Evolutionary conservation across 2,329 filamentous ascomycete genomes (phyloP).

Genomic region (Aspergillus persii): DNA sequence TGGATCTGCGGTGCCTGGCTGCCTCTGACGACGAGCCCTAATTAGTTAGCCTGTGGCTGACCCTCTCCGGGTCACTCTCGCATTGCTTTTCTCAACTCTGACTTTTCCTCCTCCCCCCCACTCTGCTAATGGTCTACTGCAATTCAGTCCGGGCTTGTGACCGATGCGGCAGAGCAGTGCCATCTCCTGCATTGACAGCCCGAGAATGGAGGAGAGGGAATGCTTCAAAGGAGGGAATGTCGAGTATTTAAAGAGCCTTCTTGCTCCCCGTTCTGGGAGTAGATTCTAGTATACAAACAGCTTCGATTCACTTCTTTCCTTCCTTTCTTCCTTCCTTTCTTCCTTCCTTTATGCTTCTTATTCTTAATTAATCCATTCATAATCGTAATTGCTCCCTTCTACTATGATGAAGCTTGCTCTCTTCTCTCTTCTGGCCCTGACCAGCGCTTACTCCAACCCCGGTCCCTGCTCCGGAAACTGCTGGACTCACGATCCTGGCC

Average conservation of each 20-base stretch:
- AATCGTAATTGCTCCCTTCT: neutral
- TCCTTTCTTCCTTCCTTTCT: neutral
- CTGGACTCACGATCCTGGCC: slow-evolving; percentile 48
- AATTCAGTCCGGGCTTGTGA: neutral
- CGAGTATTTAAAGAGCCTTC: neutral
- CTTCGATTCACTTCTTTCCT: neutral
- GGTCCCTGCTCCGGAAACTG: slow-evolving; percentile 33
- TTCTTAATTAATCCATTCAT: neutral
- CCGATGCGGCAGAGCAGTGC: neutral
- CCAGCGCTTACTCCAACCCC: slow-evolving; percentile 29
- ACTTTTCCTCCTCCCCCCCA: neutral
- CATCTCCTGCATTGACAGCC: neutral
- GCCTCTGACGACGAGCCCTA: neutral
- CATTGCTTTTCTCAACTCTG: neutral
- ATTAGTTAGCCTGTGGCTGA: neutral
- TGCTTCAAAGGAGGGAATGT: neutral
- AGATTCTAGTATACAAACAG: neutral
- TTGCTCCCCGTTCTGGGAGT: neutral
- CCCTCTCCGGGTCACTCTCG: neutral
- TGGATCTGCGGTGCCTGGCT: neutral
- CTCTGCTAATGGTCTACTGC: neutral
- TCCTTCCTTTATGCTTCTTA: neutral
- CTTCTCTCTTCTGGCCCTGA: slow-evolving; percentile 23
- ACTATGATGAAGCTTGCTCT: slow-evolving; percentile 21
- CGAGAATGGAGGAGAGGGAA: neutral